Base-by-base conservation (phyloP, 2,329 filamentous ascomycete genomes). In the Pseudodiploospora longispora region DNA sequence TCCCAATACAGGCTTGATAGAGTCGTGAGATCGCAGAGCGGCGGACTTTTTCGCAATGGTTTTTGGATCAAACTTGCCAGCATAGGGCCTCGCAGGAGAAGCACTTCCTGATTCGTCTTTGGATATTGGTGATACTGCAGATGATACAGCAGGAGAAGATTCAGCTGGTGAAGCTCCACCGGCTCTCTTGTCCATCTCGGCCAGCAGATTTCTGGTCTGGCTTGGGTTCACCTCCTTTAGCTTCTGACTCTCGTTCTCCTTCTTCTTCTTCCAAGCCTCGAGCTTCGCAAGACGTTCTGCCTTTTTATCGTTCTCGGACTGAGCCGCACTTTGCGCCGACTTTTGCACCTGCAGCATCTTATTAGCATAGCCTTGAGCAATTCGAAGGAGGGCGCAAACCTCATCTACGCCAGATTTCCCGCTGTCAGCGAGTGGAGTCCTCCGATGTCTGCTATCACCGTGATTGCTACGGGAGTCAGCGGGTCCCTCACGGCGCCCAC, bases 231-330 rank as follows among this genome's bases (percentile, higher is more conserved):
- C 74, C 55, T 85, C 78, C 56, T 80, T 82, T 59, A 85, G 79
- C 60, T 87, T 87, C 50, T 76, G 77, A 55, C 83, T 83, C 54
- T 83, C 83, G 59, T 82, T 80, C 51, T 87, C 85, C 60, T 88
- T 83, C 66, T 90, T 91, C 65, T 88, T 85, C 67, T 95, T 95
- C 90, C 89, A 95, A 46, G 87, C 86, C 61, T 91, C 87, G 29
- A 95, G 68, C 60, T 87, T 90, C 29, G 87, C 87, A 36, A 89
- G 72, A 50, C 86, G 75, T 62, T 91, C 86, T 40, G 83, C 85
- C 62, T 90, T 87, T 44, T 65, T 88, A 40, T 88, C 82, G 49
- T 80, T 78, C 55, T 88, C 85, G 30, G 78, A 72, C 56, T 80
- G 80, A 12, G 66, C 65, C 37, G 70, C 65, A 42, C 72, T 60